These are phyloP conservation scores for Orbilia ellipsospora DNA, from an alignment of 2,329 filamentous ascomycete genomes.

Conservation along the genomic window DNA sequence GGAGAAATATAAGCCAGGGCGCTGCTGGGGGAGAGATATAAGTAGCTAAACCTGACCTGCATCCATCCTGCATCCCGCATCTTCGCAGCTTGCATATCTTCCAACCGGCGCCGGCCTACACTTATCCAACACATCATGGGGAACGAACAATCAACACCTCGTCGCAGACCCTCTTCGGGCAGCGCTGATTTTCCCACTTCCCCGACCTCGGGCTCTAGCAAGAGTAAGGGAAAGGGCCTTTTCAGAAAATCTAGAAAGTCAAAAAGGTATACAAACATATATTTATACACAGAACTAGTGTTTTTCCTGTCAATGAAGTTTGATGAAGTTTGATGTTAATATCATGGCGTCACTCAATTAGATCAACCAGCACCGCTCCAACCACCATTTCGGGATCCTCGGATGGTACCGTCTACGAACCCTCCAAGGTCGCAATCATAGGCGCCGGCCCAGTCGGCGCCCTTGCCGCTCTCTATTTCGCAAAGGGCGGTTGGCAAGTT, in stretches of 20 bases:
- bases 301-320: background rate
- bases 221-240: conserved; percentile 19
- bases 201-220: conserved; percentile 13
- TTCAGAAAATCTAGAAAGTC: conserved; percentile 39
- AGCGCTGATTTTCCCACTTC: conserved; percentile 16
- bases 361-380: conserved; percentile 40
- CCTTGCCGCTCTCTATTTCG: conserved; percentile 90
- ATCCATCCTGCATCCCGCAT: conserved; percentile 6
- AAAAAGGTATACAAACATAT: conserved; percentile 26
- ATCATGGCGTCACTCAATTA: background rate
- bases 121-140: conserved; percentile 37
- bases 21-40: too few species aligned
- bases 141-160: conserved; percentile 52
- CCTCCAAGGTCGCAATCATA: conserved; percentile 80
- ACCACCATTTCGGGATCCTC: conserved; percentile 41
- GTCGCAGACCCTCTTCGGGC: conserved; percentile 13
- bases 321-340: background rate
- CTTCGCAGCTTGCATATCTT: background rate
- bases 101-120: too few species aligned
- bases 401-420: conserved; percentile 43
- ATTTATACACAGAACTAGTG: background rate
- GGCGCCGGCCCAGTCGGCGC: conserved; percentile 94
- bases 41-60: too few species aligned
- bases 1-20: too few species aligned
- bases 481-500: conserved; percentile 85